Conservation (phyloP, 1,139 yeast genomes). For the Ogataea hybrid region DNA sequence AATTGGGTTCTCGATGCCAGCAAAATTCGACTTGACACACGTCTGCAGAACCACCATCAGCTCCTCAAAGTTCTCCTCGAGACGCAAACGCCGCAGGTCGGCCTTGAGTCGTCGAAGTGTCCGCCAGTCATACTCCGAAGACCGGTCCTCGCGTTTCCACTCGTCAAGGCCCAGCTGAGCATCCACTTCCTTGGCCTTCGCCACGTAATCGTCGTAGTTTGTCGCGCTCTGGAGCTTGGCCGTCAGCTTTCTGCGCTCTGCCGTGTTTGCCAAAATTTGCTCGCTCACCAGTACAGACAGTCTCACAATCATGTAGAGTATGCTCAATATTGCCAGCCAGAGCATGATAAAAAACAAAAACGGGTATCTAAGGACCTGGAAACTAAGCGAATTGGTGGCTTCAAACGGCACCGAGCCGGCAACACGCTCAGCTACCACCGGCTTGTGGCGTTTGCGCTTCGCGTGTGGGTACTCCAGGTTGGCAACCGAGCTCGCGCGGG, state of each 20-base stretch:
- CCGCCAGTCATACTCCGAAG: constrained; percentile 67
- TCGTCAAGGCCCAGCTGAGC: constrained; percentile 53
- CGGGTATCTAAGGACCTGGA: constrained; percentile 65
- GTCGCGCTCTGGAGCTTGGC: constrained; percentile 46
- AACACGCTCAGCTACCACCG: constrained; percentile 27
- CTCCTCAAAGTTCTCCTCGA: constrained; percentile 39
- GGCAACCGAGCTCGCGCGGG: constrained; percentile 16
- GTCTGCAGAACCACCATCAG: constrained; percentile 59
- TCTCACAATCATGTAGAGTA: constrained; percentile 52
- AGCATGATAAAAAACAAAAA: constrained; percentile 46
- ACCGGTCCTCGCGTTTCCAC: constrained; percentile 64
- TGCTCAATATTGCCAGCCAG: constrained; percentile 55
- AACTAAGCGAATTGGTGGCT: constrained; percentile 47
- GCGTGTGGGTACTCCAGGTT: constrained; percentile 48
- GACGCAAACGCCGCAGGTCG: constrained; percentile 42
- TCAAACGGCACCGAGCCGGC: constrained; percentile 22
- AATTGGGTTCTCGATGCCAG: constrained; percentile 73
- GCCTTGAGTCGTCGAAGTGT: constrained; percentile 52
- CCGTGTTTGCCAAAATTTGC: constrained; percentile 56
- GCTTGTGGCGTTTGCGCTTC: constrained; percentile 69
- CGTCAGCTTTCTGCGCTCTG: constrained; percentile 51
- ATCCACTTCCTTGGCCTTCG: constrained; percentile 58
- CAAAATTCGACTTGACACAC: constrained; percentile 71
- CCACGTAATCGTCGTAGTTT: constrained; percentile 61
- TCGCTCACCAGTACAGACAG: constrained; percentile 66